A percentile compares a stretch with the other conserved stretches of the same genome.
Conservation (phyloP, 225 moss, liverwort and hornwort species). For the Ulota crispa region DNA sequence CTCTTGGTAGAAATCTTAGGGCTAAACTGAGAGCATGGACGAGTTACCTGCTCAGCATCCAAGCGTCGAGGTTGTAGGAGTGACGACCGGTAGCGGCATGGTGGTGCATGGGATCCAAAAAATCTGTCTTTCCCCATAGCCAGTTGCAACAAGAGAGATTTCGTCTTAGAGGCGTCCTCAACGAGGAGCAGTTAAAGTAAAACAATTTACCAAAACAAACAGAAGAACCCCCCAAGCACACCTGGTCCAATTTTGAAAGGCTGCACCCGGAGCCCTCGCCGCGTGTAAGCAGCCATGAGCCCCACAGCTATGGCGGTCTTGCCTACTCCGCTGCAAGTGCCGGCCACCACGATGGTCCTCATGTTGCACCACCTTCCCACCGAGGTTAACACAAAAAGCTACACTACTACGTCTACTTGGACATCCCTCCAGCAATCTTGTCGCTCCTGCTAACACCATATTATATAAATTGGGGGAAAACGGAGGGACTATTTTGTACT, state of each 20-base stretch:
- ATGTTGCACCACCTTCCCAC: constrained; percentile 18
- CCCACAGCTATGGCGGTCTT: constrained; percentile 76
- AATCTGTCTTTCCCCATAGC: constrained; percentile 47
- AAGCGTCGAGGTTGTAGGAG: constrained; percentile 69
- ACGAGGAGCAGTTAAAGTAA: too few species aligned
- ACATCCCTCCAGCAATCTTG: too few species aligned
- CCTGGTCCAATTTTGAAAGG: constrained; percentile 79
- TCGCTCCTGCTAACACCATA: too few species aligned
- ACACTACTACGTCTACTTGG: too few species aligned
- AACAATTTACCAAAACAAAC: too few species aligned
- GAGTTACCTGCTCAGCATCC: constrained; percentile 69
- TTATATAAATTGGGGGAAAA: too few species aligned
- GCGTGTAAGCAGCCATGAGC: constrained; percentile 67
- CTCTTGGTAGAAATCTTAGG: too few species aligned
- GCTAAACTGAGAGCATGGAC: too few species aligned
- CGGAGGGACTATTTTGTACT: too few species aligned
- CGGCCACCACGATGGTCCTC: constrained; percentile 76
- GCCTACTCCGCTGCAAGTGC: constrained; percentile 70
- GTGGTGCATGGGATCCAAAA: constrained; percentile 77
- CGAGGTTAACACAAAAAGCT: too few species aligned
- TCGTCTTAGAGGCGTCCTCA: too few species aligned
- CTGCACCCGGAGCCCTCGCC: constrained; percentile 65
- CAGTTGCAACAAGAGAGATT: not conserved
- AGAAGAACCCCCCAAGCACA: constrained; percentile 13
- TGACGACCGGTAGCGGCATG: constrained; percentile 66